phyloP scores from a whole-genome alignment of 1,284 basidiomycete species.

The Wolfiporia cocos region DNA sequence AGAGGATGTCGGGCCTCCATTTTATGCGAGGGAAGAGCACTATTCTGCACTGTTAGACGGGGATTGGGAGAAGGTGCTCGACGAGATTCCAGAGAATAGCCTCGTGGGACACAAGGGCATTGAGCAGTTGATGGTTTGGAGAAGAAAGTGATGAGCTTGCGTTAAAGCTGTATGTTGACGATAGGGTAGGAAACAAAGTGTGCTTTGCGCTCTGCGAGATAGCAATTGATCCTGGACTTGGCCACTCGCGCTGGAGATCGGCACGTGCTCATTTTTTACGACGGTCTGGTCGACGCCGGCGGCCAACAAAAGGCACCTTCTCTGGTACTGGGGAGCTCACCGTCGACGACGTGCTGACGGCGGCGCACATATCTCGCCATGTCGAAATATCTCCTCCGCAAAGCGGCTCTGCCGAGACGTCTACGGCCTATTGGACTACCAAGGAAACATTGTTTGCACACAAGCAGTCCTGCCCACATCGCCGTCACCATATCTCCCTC shows the following conservation, averaged over 20 bases:
- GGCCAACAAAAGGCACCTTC: no score
- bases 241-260: no score
- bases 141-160: no score
- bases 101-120: conserved; percentile 35
- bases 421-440: neutral
- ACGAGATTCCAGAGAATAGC: conserved; percentile 39
- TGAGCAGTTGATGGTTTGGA: conserved; percentile 39
- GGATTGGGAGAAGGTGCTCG: conserved; percentile 49
- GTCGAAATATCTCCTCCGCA: conserved; percentile 1
- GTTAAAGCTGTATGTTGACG: no score
- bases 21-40: conserved; percentile 49
- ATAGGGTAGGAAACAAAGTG: no score
- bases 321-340: no score
- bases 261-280: conserved; percentile 15
- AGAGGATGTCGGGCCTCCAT: conserved; percentile 54
- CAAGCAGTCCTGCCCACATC: neutral
- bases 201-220: no score
- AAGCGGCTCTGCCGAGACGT: neutral
- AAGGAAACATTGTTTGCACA: conserved; percentile 1
- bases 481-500: neutral
- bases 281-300: no score
- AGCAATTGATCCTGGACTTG: no score
- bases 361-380: no score
- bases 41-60: conserved; percentile 49
- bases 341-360: no score